phyloP scores from a whole-genome alignment of 2,329 filamentous ascomycete genomes.

The Biscogniauxia mediterranea region DNA sequence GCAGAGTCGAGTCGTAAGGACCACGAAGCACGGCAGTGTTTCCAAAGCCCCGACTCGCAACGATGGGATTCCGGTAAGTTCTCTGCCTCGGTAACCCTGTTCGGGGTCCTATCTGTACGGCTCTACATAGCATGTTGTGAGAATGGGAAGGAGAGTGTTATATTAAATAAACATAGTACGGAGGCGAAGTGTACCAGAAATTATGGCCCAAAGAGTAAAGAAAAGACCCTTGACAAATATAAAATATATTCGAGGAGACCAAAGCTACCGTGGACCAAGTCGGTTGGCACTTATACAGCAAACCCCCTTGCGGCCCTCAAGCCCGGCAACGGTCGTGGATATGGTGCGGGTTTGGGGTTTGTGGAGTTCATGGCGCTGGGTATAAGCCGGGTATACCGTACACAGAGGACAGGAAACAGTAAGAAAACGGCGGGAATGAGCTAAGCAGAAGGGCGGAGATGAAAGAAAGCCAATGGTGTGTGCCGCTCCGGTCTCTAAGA shows the following conservation, averaged over 20 bases:
- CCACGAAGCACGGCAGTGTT: slow-evolving; percentile 15
- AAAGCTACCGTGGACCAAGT: not conserved
- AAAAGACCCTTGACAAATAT: not conserved
- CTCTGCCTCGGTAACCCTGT: slow-evolving; percentile 1
- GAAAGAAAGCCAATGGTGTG: not conserved
- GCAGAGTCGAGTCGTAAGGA: slow-evolving; percentile 34
- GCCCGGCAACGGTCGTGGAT: slow-evolving; percentile 1
- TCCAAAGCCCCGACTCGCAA: slow-evolving; percentile 21
- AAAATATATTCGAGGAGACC: not conserved
- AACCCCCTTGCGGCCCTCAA: not conserved
- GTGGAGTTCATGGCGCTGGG: not conserved
- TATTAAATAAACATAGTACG: not conserved
- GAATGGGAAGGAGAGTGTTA: not conserved
- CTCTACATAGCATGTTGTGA: not conserved
- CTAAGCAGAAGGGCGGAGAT: not conserved
- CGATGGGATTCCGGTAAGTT: not conserved
- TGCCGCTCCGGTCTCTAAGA: not conserved
- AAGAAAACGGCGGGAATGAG: not conserved
- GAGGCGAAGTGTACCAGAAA: too few species aligned
- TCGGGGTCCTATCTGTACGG: not conserved
- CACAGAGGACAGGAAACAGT: not conserved
- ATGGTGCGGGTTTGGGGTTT: not conserved
- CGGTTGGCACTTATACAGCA: not conserved
- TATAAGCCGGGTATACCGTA: not conserved
- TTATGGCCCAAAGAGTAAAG: too few species aligned